These are phyloP conservation scores for Helotiales sp. DNA, from an alignment of 2,329 filamentous ascomycete species.

Conservation along the genomic window DNA sequence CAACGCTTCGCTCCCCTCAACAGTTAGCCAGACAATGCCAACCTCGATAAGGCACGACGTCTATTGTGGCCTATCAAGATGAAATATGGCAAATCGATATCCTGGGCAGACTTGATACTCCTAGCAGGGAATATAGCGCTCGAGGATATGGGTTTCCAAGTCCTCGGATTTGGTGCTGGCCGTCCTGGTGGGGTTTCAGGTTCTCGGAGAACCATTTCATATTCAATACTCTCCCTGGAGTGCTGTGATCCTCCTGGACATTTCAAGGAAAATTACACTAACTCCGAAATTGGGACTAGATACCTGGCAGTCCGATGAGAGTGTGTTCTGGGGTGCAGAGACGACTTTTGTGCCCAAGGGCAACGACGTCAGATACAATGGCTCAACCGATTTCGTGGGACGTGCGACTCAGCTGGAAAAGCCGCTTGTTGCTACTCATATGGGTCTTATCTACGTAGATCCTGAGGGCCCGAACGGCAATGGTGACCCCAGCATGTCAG, in stretches of 20 bases:
- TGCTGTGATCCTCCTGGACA: too few relatives aligned
- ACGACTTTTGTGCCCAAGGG: constrained; percentile 30
- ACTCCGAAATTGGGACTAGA: too few relatives aligned
- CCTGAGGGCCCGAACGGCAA: constrained; percentile 59
- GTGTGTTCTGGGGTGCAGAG: constrained; percentile 62
- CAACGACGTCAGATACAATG: constrained; percentile 51
- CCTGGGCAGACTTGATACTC: constrained; percentile 59
- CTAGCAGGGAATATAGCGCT: constrained; percentile 60
- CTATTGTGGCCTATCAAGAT: constrained; percentile 63
- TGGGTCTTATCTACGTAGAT: constrained; percentile 65
- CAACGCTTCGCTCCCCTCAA: constrained; percentile 63
- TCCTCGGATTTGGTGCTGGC: constrained; percentile 57
- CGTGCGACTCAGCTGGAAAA: constrained; percentile 39
- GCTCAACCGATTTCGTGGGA: constrained; percentile 37
- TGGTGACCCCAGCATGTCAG: constrained; percentile 55
- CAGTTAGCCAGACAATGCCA: constrained; percentile 62
- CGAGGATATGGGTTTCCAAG: constrained; percentile 59
- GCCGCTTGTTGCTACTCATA: constrained; percentile 56
- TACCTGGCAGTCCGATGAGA: constrained; percentile 60
- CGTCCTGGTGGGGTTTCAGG: too few relatives aligned
- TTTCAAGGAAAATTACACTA: too few relatives aligned
- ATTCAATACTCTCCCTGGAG: too few relatives aligned
- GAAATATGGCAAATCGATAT: constrained; percentile 63
- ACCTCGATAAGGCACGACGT: constrained; percentile 61
- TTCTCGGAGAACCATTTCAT: too few relatives aligned